Base-by-base conservation (phyloP, 306 rosid genomes). In the Gillenia trifoliata region DNA sequence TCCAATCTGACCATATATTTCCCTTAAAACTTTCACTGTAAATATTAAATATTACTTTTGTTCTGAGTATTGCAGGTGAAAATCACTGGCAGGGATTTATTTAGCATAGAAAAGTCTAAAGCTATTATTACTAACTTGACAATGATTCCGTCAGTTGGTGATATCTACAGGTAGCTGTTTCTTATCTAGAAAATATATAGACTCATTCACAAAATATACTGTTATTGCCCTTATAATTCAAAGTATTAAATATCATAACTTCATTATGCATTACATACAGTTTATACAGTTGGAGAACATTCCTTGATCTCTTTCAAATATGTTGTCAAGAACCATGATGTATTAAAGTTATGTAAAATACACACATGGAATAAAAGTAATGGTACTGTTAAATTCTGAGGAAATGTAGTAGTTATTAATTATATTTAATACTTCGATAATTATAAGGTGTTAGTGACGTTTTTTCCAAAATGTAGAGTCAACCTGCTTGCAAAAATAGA, bases 121-220 rank as follows among this genome's bases (percentile, higher is more conserved):
- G 89, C 93, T 81, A 91, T 94, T 36, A 94, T 94, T 70, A 83
- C 81, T 81, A 86, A 68, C 86, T 84, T 94, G 90, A 88, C 95
- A 41, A 90, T 91, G 97, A 97, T 94, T 86, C 95, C 98, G 78
- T 70, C 71, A 43, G 41, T 94, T 70, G 98, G 98, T 79, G 98
- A 94, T 82, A 84, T 94, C 77, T 94, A 86, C 76, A 88, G 97
- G 98, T 94, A 81, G 56, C 75, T 50, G 64, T 62, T 49, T 43
- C 19, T 19, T 26, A 2, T 28, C 16, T 1, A 2, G 49, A 26
- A 40, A 40, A 16, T 33, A 15, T 20, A 52, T 50, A 20, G 8
- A n/a, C 6, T 4, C 6, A 13, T 13, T 43, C 50, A 43, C 12
- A 45, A 49, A 70, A 70, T 9, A n/a, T 11, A 4, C 4, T 0